phyloP scores from a whole-genome alignment of 768 basidiomycete species.

The Leccinum arenicola region DNA sequence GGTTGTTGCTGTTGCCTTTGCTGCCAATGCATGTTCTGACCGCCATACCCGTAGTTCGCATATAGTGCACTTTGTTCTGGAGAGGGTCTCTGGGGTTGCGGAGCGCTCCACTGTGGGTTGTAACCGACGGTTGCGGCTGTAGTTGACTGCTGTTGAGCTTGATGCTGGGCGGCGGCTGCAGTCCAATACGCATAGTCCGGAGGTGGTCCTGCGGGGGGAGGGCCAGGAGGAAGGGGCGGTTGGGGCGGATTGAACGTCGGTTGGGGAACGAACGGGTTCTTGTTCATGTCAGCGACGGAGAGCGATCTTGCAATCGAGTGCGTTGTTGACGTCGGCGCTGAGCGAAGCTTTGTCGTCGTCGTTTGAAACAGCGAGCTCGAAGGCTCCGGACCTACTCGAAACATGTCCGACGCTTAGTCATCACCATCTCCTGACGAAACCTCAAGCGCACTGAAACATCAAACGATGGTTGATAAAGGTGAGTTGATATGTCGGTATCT shows the following conservation, averaged over 20 bases:
- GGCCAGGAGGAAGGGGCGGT: slow-evolving; percentile 78
- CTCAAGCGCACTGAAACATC: neutral
- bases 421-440: neutral
- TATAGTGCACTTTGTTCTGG: slow-evolving; percentile 83
- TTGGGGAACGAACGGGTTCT: slow-evolving; percentile 77
- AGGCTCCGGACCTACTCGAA: slow-evolving; percentile 10
- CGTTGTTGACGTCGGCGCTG: slow-evolving; percentile 10
- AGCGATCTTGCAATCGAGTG: slow-evolving; percentile 12
- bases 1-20: slow-evolving; percentile 61
- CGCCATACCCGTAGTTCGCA: slow-evolving; percentile 89
- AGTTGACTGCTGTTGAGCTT: slow-evolving; percentile 29
- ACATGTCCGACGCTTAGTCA: slow-evolving; percentile 26
- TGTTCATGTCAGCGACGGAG: slow-evolving; percentile 56
- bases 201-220: slow-evolving; percentile 68
- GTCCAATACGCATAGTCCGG: slow-evolving; percentile 83
- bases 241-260: slow-evolving; percentile 68
- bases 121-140: slow-evolving; percentile 49
- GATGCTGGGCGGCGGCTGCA: slow-evolving; percentile 50
- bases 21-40: slow-evolving; percentile 59
- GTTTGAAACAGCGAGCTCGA: slow-evolving; percentile 24
- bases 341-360: slow-evolving; percentile 19
- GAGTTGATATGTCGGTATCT: neutral
- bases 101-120: slow-evolving; percentile 63
- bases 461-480: neutral
- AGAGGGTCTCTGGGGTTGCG: slow-evolving; percentile 64